Evolutionary conservation across 768 basidiomycete genomes (phyloP), one percentile per base, ranked within the genome.

Genomic region (Pleurotus eryngii): DNA sequence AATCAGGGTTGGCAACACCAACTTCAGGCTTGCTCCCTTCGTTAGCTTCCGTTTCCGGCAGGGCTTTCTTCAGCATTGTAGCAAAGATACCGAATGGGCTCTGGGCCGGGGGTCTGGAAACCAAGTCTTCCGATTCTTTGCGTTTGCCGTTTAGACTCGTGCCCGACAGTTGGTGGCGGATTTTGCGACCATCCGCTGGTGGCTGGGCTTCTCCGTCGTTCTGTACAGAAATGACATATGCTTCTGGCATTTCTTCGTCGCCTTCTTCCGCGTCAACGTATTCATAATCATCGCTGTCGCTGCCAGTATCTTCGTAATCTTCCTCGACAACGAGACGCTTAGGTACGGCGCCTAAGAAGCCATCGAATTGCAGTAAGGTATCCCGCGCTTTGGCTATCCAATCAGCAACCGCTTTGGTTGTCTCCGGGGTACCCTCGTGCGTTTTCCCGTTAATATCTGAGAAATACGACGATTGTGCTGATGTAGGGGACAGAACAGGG

Each of bases 301-400:
- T 73, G 18, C 72, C 70, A 2, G 67, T 58, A 48, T 77, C 78
- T 55, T 77, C 76, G 24, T 69, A 69, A 46, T 82, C 81, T 40
- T 78, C 78, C 8, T 54, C 17, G 17, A 81, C 75, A 22, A 82
- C 69, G 53, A 75, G 81, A 60, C 71, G 77, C 66, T 76, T 78
- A 17, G 83, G 81, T 65, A 81, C 75, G 30, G 77, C 73, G 37
- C 79, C 85, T 57, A 90, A 84, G 65, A 83, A 82, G 14, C 78
- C 81, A 11, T 83, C 87, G 59, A 89, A 87, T 56, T 87, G 83
- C 56, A 83, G 77, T 47, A 91, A 75, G 38, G 82, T 85, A 58
- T 84, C 81, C 50, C 84, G 81, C 0, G 90, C 90, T 67, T 85
- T 87, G 5, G 84, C 76, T 56, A 92, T 85, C 90, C 90, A 92